Conservation (phyloP, 306 rosid species). For the Quercus mongolica region DNA sequence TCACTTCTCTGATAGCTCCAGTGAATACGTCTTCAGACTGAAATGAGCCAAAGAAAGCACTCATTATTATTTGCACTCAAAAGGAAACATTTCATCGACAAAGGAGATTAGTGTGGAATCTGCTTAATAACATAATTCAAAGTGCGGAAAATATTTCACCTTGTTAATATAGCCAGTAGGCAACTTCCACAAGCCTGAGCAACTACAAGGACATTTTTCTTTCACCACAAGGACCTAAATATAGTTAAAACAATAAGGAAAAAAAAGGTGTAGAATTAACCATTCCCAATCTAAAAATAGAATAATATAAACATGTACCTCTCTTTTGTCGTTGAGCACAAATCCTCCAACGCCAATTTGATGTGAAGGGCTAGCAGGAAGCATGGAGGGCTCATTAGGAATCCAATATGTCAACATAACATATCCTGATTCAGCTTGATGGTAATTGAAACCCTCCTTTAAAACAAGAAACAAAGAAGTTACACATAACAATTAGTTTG, state of each 20-base stretch:
- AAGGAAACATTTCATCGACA: background rate
- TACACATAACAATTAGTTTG: background rate
- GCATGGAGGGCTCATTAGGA: slow-evolving; percentile 34
- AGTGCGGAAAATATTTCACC: slow-evolving; percentile 10
- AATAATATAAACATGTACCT: slow-evolving; percentile 11
- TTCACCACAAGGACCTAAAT: slow-evolving; percentile 43
- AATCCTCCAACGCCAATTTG: slow-evolving; percentile 44
- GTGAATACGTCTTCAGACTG: slow-evolving; percentile 43
- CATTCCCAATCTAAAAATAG: background rate
- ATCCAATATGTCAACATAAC: slow-evolving; percentile 47
- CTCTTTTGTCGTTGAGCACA: slow-evolving; percentile 37
- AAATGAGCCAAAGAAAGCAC: background rate
- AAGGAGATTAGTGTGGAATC: too few relatives aligned
- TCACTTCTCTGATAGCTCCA: slow-evolving; percentile 44
- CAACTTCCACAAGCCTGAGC: slow-evolving; percentile 35
- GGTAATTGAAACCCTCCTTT: slow-evolving; percentile 51
- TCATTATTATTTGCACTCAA: background rate
- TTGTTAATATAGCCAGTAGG: slow-evolving; percentile 44
- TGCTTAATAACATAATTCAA: background rate
- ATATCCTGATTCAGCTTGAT: slow-evolving; percentile 48
- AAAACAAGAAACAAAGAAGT: background rate
- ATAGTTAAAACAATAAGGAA: background rate
- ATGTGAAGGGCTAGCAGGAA: slow-evolving; percentile 47
- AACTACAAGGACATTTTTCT: slow-evolving; percentile 39
- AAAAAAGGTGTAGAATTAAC: background rate